Evolutionary conservation across 2,329 filamentous ascomycete species (phyloP).

Genomic region (Emericellopsis cladophorae): DNA sequence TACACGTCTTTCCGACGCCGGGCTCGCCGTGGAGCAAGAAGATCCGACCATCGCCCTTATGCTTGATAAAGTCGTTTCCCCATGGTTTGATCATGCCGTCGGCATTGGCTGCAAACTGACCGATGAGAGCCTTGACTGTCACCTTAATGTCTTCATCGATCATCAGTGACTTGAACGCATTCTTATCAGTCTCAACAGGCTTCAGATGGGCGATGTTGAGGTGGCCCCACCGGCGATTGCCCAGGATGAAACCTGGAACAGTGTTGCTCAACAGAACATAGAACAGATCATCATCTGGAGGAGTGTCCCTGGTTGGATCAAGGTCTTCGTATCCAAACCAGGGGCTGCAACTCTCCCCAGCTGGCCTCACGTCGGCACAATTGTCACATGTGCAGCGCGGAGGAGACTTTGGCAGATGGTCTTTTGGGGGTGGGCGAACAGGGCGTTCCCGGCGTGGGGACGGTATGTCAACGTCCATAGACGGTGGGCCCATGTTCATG

Average conservation of each 20-base stretch:
- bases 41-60: conserved; percentile 36
- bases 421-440: conserved; percentile 10
- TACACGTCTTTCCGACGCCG: conserved; percentile 45
- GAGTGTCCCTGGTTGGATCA: conserved; percentile 18
- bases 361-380: conserved; percentile 14
- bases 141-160: conserved; percentile 33
- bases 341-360: conserved; percentile 9
- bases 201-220: conserved; percentile 24
- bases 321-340: conserved; percentile 27
- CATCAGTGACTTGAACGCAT: conserved; percentile 36
- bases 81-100: conserved; percentile 27
- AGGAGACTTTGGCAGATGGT: conserved; percentile 25
- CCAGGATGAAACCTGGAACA: conserved; percentile 33
- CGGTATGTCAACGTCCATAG: conserved; percentile 7
- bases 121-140: conserved; percentile 32
- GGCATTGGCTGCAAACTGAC: conserved; percentile 26
- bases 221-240: conserved; percentile 30
- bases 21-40: conserved; percentile 39
- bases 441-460: conserved; percentile 3
- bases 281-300: conserved; percentile 28
- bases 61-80: conserved; percentile 32
- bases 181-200: conserved; percentile 27
- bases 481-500: conserved; percentile 11
- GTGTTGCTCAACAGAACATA: conserved; percentile 27
- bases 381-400: conserved; percentile 27